Conservation (phyloP, 78 protist genomes). For the Cyanophora paradoxa region DNA sequence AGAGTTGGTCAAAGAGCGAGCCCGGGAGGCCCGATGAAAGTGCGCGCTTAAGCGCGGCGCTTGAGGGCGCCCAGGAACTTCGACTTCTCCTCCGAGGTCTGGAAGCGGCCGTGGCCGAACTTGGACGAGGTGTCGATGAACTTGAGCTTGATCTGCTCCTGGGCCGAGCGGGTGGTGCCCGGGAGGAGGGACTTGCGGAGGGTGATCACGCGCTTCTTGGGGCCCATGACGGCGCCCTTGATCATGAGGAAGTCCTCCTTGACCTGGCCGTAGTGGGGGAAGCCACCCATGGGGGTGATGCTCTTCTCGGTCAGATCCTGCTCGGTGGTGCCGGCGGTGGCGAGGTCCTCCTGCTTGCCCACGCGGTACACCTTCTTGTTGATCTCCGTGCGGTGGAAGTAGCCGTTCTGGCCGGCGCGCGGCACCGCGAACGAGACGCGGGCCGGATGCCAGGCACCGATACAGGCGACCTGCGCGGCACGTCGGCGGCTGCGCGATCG, state of each 20-base stretch:
- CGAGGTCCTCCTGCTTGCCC: constrained; percentile 62
- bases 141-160: constrained; percentile 68
- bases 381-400: constrained; percentile 96
- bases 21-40: no score
- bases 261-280: constrained; percentile 97
- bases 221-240: constrained; percentile 87
- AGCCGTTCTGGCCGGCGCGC: constrained; percentile 99
- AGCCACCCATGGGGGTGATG: constrained; percentile 99
- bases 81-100: constrained; percentile 92
- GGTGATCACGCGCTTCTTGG: constrained; percentile 92
- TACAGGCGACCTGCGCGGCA: constrained; percentile 79
- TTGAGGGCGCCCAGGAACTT: constrained; percentile 80
- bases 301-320: constrained; percentile 94
- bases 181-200: constrained; percentile 88
- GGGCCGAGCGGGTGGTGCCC: constrained; percentile 71
- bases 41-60: no score
- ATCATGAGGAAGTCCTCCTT: constrained; percentile 92
- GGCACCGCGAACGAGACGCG: constrained; percentile 94
- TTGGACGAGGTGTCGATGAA: constrained; percentile 99
- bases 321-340: constrained; percentile 90
- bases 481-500: background rate
- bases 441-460: constrained; percentile 99
- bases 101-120: constrained; percentile 99
- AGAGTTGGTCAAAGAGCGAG: no score
- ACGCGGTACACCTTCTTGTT: constrained; percentile 99